Evolutionary conservation across 345 rosid species (phyloP), one percentile per base, ranked within the genome.

Genomic region (Camelina laxa): DNA sequence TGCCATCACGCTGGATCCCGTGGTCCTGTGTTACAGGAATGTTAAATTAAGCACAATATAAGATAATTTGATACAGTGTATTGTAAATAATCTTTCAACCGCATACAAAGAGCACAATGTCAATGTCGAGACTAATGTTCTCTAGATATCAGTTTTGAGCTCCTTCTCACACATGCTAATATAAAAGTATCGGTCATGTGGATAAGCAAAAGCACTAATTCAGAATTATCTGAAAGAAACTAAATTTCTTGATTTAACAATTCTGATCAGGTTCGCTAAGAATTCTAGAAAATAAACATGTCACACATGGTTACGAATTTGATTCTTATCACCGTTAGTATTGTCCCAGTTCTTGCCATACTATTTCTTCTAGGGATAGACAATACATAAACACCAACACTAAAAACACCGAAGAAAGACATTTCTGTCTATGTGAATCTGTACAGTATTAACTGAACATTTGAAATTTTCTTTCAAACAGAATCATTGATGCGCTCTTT

Each of bases 1-100:
- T 80, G 50, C 89, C 91, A 67, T 90, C 96, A 51, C 82, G 91
- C 74, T 83, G 80, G 60, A 91, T 85, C 45, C 98, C 96, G 58
- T 88, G 97, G 81, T 85, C 92, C 97, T 89, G 81, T 69, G 79
- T 69, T 60, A 78, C 6, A 44, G 67, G 22, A 47, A 70, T 62
- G 51, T 53, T 60, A 67, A 7, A 55, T 41, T 16, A n/a, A 44
- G 71, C 22, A 49, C 73, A 58, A 7, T 41, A 49, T 48, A 31
- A 7, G 55, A 22, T 27, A 31, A 31, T 20, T 54, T 42, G 36
- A 39, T 39, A 14, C 6, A 54, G 24, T 22, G 0, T 33, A 55
- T 13, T 11, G 42, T 16, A 47, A 48, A 19, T 9, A 70, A 31
- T 11, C 38, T 27, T 15, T 27, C 36, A 27, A 27, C 60, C 38